Conservation (phyloP, 768 basidiomycete species). For the Filobasidium floriforme region DNA sequence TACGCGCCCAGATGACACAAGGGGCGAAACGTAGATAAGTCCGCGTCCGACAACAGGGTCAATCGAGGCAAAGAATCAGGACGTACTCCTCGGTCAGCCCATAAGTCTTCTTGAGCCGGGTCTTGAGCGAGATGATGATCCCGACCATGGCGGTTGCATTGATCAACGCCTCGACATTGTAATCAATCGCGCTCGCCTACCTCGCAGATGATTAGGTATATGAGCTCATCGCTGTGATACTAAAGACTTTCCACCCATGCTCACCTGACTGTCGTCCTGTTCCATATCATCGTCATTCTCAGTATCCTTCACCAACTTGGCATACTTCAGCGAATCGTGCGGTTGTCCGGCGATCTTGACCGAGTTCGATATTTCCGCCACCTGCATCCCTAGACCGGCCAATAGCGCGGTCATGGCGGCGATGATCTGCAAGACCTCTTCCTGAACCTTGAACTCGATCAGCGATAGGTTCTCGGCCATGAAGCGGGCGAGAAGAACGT, state of each 20-base stretch:
- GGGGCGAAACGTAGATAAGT: not conserved
- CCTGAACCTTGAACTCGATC: conserved; percentile 90
- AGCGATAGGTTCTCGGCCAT: conserved; percentile 90
- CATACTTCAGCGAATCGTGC: not conserved
- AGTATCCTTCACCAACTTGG: conserved; percentile 12
- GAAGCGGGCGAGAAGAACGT: conserved; percentile 78
- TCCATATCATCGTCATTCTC: conserved; percentile 3
- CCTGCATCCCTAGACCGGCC: conserved; percentile 71
- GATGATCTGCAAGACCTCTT: conserved; percentile 73
- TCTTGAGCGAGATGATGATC: conserved; percentile 80
- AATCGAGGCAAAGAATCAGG: not conserved
- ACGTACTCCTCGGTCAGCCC: conserved; percentile 84
- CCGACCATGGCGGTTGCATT: conserved; percentile 62
- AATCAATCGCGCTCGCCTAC: not conserved
- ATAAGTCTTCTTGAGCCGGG: conserved; percentile 74
- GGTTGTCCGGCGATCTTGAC: conserved; percentile 6
- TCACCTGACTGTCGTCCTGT: not conserved
- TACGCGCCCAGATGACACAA: not conserved
- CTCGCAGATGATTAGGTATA: too few species aligned
- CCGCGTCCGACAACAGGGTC: conserved; percentile 10
- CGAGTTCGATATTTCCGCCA: conserved; percentile 54
- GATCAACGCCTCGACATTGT: conserved; percentile 19
- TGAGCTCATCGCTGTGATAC: too few species aligned
- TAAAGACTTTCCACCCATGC: not conserved
- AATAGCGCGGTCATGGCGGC: conserved; percentile 57